Evolutionary conservation across 208 protist species (phyloP).

Genomic region (Borovskyia barvae): DNA sequence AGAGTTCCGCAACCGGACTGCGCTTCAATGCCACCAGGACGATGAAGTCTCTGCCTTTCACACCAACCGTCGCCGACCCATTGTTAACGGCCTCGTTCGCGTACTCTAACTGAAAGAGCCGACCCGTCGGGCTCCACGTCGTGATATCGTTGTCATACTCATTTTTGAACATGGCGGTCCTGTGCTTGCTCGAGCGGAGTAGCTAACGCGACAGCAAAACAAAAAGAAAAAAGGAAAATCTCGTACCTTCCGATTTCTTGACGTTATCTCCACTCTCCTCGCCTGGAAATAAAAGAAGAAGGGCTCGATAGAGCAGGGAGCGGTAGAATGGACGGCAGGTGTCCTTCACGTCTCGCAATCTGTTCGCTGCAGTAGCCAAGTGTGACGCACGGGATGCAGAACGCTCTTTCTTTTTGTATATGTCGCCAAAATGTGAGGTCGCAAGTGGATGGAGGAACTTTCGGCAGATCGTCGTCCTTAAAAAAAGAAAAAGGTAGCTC

Average conservation of each 20-base stretch:
- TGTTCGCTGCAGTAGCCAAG: too few species aligned
- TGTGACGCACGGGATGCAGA: too few species aligned
- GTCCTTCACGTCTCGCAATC: too few species aligned
- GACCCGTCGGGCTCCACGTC: constrained; percentile 97
- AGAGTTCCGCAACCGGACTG: constrained; percentile 93
- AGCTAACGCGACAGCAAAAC: background rate
- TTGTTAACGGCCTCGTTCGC: constrained; percentile 99
- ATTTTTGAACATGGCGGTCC: constrained; percentile 83
- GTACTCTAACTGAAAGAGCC: constrained; percentile 99
- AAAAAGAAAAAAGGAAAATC: constrained; percentile 3
- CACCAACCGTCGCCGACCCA: constrained; percentile 96
- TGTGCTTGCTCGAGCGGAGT: too few species aligned
- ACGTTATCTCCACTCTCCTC: background rate
- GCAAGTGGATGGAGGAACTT: too few species aligned
- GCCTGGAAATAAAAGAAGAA: too few species aligned
- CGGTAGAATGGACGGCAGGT: too few species aligned
- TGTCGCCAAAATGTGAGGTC: too few species aligned
- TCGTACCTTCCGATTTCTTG: background rate
- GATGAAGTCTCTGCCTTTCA: constrained; percentile 95
- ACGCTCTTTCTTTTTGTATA: too few species aligned
- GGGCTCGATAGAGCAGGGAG: too few species aligned
- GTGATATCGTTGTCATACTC: constrained; percentile 99
- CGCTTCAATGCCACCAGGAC: constrained; percentile 95
- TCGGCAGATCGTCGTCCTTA: too few species aligned
- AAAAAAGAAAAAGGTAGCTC: too few species aligned